These are phyloP conservation scores for Amphibolis antarctica DNA, from an alignment of 106 monocot species.

Conservation along the genomic window DNA sequence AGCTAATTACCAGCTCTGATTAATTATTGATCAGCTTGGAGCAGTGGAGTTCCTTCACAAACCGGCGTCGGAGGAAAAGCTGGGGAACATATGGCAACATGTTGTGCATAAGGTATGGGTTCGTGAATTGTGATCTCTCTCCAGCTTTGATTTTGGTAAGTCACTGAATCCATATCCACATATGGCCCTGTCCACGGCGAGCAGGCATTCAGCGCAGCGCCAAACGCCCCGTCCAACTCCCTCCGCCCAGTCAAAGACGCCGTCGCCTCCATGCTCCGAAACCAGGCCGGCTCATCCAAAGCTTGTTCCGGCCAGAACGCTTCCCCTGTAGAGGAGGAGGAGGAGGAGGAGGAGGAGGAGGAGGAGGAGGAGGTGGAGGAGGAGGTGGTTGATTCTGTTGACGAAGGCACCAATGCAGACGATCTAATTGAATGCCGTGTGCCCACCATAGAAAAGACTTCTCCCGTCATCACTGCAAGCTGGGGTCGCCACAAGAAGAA, in stretches of 20 bases:
- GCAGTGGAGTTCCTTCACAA: constrained; percentile 81
- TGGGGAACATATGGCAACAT: constrained; percentile 84
- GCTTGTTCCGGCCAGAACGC: too few species aligned
- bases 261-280: constrained; percentile 39
- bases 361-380: constrained; percentile 19
- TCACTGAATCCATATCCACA: too few species aligned
- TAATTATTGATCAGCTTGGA: constrained; percentile 35
- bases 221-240: constrained; percentile 30
- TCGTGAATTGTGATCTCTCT: neutral
- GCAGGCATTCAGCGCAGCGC: constrained; percentile 70
- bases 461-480: too few species aligned
- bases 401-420: too few species aligned
- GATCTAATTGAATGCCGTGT: too few species aligned
- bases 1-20: too few species aligned
- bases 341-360: constrained; percentile 22
- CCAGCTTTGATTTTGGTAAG: neutral
- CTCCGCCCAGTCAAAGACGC: constrained; percentile 65
- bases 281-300: neutral
- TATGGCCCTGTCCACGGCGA: constrained; percentile 21
- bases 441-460: too few species aligned
- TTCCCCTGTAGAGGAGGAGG: constrained; percentile 35
- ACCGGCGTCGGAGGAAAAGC: constrained; percentile 75
- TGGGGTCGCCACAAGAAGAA: too few species aligned
- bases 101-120: constrained; percentile 64
- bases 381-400: too few species aligned